Evolutionary conservation across 2,329 filamentous ascomycete species (phyloP).

Genomic region (Chrysoporthe austroafricana): DNA sequence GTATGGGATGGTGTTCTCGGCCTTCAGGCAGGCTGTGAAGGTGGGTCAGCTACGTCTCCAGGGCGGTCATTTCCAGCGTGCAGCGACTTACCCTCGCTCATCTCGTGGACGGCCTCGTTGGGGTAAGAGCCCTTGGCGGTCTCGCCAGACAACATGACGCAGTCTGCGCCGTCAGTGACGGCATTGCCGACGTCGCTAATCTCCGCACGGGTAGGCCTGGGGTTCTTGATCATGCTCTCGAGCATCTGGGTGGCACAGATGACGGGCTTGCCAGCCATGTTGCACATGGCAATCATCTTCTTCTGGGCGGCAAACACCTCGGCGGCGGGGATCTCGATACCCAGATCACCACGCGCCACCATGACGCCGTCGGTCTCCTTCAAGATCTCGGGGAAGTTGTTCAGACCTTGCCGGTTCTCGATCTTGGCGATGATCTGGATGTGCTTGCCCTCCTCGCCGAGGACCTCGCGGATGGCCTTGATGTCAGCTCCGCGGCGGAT

Average conservation of each 20-base stretch:
- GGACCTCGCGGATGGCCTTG: slow-evolving; percentile 84
- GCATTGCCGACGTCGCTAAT: slow-evolving; percentile 99
- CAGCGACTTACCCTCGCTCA: slow-evolving; percentile 73
- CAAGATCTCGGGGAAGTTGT: slow-evolving; percentile 99
- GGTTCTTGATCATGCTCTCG: slow-evolving; percentile 99
- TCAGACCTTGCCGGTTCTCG: slow-evolving; percentile 99
- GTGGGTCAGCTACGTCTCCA: not conserved
- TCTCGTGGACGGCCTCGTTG: slow-evolving; percentile 89
- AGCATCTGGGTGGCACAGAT: slow-evolving; percentile 99
- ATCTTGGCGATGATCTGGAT: slow-evolving; percentile 99
- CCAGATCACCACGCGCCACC: slow-evolving; percentile 97
- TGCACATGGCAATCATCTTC: slow-evolving; percentile 99
- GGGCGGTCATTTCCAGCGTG: too few species aligned
- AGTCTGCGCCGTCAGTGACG: slow-evolving; percentile 96
- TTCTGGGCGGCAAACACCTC: slow-evolving; percentile 99
- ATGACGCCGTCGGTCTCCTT: slow-evolving; percentile 98
- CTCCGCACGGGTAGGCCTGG: slow-evolving; percentile 94
- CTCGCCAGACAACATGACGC: slow-evolving; percentile 99
- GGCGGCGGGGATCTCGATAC: slow-evolving; percentile 97
- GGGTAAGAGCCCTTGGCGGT: slow-evolving; percentile 98
- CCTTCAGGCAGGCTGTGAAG: slow-evolving; percentile 73
- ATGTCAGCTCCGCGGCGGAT: slow-evolving; percentile 96
- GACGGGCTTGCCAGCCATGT: slow-evolving; percentile 97
- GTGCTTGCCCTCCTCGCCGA: slow-evolving; percentile 89
- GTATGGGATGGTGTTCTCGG: slow-evolving; percentile 96